phyloP scores from a whole-genome alignment of 345 rosid genomes.

The Trapa incisa region DNA sequence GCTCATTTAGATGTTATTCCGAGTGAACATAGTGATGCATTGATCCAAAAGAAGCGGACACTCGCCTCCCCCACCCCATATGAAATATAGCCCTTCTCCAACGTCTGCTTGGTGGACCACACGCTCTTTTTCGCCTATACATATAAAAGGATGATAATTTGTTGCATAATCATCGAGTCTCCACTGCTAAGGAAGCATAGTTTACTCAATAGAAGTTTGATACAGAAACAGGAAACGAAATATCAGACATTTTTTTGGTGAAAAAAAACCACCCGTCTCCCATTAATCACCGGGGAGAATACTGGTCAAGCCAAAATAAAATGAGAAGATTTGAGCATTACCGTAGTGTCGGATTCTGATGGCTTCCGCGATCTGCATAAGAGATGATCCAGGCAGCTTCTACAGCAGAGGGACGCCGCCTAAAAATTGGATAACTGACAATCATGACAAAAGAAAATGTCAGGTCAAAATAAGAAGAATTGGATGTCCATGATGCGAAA shows the following conservation, averaged over 20 bases:
- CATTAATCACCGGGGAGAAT: not conserved
- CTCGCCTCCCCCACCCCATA: conserved; percentile 84
- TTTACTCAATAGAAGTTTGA: not conserved
- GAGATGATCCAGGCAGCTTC: conserved; percentile 53
- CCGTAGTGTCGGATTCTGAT: conserved; percentile 45
- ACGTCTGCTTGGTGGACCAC: conserved; percentile 58
- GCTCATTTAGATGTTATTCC: not conserved
- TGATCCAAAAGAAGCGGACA: not conserved
- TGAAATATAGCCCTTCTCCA: conserved; percentile 73
- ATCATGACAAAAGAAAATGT: not conserved
- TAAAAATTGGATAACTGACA: conserved; percentile 57
- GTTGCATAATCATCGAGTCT: not conserved
- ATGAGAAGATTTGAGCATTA: conserved; percentile 7
- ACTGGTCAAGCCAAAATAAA: not conserved
- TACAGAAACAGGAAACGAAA: not conserved
- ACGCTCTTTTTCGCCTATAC: conserved; percentile 57
- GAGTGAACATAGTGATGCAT: not conserved
- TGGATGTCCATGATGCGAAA: not conserved
- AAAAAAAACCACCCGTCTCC: not conserved
- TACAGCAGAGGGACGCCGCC: conserved; percentile 63
- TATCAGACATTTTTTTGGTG: not conserved
- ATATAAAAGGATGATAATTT: not conserved
- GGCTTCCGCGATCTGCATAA: conserved; percentile 46
- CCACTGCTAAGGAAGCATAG: not conserved
- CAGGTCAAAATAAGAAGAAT: not conserved